These are phyloP conservation scores for Hypoxylon sp. DNA, from an alignment of 2,329 filamentous ascomycete species.

Conservation along the genomic window DNA sequence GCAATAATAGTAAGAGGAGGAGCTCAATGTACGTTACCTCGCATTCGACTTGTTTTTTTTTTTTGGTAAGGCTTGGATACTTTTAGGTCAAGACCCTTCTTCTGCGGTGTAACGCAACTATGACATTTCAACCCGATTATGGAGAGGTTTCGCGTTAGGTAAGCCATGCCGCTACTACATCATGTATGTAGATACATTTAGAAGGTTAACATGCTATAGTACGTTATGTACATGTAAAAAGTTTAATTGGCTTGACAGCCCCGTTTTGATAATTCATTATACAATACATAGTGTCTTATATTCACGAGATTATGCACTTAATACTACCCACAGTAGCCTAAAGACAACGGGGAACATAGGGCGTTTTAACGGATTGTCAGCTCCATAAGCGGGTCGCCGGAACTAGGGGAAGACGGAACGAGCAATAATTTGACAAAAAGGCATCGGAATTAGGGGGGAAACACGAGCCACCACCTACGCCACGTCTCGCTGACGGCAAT, in stretches of 20 bases:
- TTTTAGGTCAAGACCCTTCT: slow-evolving; percentile 35
- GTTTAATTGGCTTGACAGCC: slow-evolving; percentile 18
- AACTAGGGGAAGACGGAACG: slow-evolving; percentile 53
- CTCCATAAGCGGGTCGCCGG: slow-evolving; percentile 49
- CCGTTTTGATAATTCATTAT: slow-evolving; percentile 23
- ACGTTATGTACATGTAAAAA: slow-evolving; percentile 5
- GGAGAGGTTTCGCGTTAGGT: slow-evolving; percentile 33
- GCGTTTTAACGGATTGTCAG: slow-evolving; percentile 39
- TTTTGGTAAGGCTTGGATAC: slow-evolving; percentile 20
- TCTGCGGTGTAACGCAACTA: slow-evolving; percentile 43
- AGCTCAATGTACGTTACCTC: background rate
- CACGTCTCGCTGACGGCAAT: slow-evolving; percentile 41
- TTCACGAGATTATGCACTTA: slow-evolving; percentile 37
- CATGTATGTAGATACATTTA: slow-evolving; percentile 21
- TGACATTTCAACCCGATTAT: slow-evolving; percentile 38
- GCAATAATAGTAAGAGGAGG: slow-evolving; percentile 8
- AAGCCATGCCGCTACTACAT: slow-evolving; percentile 23
- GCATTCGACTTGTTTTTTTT: slow-evolving; percentile 13
- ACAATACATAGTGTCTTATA: slow-evolving; percentile 31
- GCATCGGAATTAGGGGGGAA: slow-evolving; percentile 47
- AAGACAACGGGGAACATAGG: slow-evolving; percentile 32
- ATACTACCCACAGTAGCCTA: slow-evolving; percentile 39
- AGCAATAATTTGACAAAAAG: slow-evolving; percentile 47
- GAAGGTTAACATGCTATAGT: slow-evolving; percentile 1
- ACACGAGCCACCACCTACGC: slow-evolving; percentile 47